Evolutionary conservation across 345 rosid species (phyloP).

Genomic region (Corchorus olitorius): DNA sequence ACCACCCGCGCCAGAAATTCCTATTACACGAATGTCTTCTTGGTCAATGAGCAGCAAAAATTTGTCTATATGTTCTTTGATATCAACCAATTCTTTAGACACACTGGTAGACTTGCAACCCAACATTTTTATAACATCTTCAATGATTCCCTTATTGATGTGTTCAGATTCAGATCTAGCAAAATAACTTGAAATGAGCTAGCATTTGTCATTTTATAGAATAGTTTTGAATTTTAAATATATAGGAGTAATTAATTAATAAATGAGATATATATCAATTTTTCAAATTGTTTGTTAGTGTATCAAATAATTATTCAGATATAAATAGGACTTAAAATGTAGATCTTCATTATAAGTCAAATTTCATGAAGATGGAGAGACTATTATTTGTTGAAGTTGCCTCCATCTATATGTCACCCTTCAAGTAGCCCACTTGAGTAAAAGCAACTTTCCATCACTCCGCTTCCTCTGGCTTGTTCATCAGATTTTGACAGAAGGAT

Average conservation of each 20-base stretch:
- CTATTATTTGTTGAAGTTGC: background rate
- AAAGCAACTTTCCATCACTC: background rate
- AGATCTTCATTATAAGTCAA: background rate
- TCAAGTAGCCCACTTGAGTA: background rate
- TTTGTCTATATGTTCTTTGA: background rate
- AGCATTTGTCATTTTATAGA: too few species aligned
- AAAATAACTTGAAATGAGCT: background rate
- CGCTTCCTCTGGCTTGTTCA: background rate
- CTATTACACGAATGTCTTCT: too few species aligned
- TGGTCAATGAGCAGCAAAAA: background rate
- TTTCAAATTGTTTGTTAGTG: too few species aligned
- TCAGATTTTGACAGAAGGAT: background rate
- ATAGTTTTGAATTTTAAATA: too few species aligned
- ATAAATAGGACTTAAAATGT: background rate
- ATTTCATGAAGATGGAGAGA: background rate
- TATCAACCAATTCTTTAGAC: background rate
- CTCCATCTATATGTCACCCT: conserved; percentile 7
- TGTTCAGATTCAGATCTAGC: background rate
- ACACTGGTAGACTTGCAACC: too few species aligned
- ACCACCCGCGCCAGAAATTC: too few species aligned
- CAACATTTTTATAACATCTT: background rate
- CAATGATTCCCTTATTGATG: background rate
- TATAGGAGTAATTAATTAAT: too few species aligned
- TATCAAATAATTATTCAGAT: background rate
- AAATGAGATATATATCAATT: too few species aligned